Conservation (phyloP, 768 basidiomycete genomes). For the Clitopilus passeckerianus region DNA sequence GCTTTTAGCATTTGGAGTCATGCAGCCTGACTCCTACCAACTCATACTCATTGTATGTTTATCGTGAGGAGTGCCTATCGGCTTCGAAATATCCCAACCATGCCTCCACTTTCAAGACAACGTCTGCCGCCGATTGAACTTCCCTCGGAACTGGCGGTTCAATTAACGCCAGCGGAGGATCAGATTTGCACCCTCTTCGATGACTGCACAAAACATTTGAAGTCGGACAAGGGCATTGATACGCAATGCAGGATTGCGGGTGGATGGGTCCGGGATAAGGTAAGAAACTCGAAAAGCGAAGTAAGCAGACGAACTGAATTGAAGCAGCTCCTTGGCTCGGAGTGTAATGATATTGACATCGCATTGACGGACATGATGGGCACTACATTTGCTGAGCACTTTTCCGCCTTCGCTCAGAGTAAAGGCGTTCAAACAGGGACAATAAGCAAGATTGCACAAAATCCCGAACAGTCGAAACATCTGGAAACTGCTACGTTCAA, state of each 20-base stretch:
- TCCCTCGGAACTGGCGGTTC: conserved; percentile 32
- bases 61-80: neutral
- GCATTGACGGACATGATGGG: conserved; percentile 90
- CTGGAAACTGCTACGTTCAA: conserved; percentile 90
- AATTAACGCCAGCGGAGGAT: conserved; percentile 64
- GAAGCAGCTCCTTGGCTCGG: conserved; percentile 66
- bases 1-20: neutral
- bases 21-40: neutral
- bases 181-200: conserved; percentile 75
- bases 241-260: conserved; percentile 89
- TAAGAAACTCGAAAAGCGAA: conserved; percentile 20
- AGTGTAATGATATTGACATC: conserved; percentile 92
- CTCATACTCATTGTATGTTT: neutral
- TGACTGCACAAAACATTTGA: conserved; percentile 61
- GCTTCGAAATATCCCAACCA: conserved; percentile 2
- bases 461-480: conserved; percentile 97
- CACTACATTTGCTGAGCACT: conserved; percentile 75
- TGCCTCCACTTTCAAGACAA: neutral
- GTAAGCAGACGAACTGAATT: conserved; percentile 4
- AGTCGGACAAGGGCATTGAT: conserved; percentile 42
- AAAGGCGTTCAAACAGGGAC: conserved; percentile 50
- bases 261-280: conserved; percentile 99
- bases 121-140: conserved; percentile 6
- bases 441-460: conserved; percentile 83
- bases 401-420: conserved; percentile 55